Percentiles rank a stretch among this genome's conserved stretches.
phyloP scores from a whole-genome alignment of 805 yeast species.

The Torulaspora indica region DNA sequence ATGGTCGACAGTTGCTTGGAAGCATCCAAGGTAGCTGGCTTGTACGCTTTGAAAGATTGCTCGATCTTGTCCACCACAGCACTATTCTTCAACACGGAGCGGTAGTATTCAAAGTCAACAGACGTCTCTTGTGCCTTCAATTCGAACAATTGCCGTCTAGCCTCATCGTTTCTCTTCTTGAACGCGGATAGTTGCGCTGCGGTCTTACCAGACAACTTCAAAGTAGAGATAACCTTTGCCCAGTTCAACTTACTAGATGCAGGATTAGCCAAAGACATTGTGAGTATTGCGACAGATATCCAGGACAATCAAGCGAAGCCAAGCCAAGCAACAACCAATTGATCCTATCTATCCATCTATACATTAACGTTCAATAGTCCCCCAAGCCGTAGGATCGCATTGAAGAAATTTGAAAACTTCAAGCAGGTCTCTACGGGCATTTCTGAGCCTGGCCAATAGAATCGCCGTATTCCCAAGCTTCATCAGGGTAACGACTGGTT shows the following conservation, averaged over 20 bases:
- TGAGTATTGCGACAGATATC: background rate
- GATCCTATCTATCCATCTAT: background rate
- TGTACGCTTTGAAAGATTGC: constrained; percentile 65
- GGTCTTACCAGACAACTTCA: constrained; percentile 90
- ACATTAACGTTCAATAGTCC: background rate
- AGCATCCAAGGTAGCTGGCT: constrained; percentile 81
- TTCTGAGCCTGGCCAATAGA: background rate
- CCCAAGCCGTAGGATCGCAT: background rate
- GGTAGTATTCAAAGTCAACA: constrained; percentile 81
- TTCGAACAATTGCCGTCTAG: constrained; percentile 72
- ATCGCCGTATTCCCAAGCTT: background rate
- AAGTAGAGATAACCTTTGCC: constrained; percentile 81
- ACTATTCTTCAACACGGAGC: constrained; percentile 72
- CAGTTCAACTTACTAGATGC: constrained; percentile 89
- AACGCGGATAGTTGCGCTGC: constrained; percentile 83
- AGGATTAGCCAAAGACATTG: constrained; percentile 40
- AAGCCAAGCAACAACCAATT: background rate
- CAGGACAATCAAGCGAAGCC: too few relatives aligned
- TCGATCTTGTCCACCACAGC: constrained; percentile 77
- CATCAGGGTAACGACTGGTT: background rate
- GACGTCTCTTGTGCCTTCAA: constrained; percentile 66
- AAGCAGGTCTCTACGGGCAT: background rate
- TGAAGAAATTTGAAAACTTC: background rate
- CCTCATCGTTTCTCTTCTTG: constrained; percentile 98
- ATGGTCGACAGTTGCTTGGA: constrained; percentile 87